Evolutionary conservation across 805 yeast genomes (phyloP).

Genomic region (Pichia manshurica): DNA sequence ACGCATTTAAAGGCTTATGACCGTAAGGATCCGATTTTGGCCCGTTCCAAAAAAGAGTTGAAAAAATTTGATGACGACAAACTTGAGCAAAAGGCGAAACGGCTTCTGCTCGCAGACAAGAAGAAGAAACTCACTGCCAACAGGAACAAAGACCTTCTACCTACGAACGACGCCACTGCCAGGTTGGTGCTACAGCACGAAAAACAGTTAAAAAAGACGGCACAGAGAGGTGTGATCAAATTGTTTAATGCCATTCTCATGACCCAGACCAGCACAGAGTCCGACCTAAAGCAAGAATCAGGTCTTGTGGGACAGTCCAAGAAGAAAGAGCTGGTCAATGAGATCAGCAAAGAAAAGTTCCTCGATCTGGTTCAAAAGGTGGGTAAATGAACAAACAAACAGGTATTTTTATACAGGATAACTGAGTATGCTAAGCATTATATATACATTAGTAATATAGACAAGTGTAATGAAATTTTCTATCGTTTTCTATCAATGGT

Average conservation of each 20-base stretch:
- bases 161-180: conserved; percentile 50
- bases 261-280: conserved; percentile 74
- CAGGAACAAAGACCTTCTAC: conserved; percentile 63
- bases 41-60: conserved; percentile 64
- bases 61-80: conserved; percentile 75
- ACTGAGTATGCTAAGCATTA: not conserved
- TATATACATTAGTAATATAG: not conserved
- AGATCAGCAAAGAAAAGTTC: conserved; percentile 83
- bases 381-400: conserved; percentile 35
- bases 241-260: conserved; percentile 29
- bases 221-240: conserved; percentile 31
- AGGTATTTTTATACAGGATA: not conserved
- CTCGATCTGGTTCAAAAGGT: conserved; percentile 82
- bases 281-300: conserved; percentile 41
- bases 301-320: conserved; percentile 36
- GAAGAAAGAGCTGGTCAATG: conserved; percentile 60
- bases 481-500: not conserved
- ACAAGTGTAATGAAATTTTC: not conserved
- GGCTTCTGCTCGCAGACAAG: conserved; percentile 65
- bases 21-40: conserved; percentile 84
- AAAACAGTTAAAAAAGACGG: conserved; percentile 64
- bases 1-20: conserved; percentile 86
- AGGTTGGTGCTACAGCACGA: conserved; percentile 48
- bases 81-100: conserved; percentile 77
- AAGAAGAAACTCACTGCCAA: conserved; percentile 59